These are phyloP conservation scores for Exophiala sp. DNA, from an alignment of 2,329 filamentous ascomycete species.

Conservation along the genomic window DNA sequence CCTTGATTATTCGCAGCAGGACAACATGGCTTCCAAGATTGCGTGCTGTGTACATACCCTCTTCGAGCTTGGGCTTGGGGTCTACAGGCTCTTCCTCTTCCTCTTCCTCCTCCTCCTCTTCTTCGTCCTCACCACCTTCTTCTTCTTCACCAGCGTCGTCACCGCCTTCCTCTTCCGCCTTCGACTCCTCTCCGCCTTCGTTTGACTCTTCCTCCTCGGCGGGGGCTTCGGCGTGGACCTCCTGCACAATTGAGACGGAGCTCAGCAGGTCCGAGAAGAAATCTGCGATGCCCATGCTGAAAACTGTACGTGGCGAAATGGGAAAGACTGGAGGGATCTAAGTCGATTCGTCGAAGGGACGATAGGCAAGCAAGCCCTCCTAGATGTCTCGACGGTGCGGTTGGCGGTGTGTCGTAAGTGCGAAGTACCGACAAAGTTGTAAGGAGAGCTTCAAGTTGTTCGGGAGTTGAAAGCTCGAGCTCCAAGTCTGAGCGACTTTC, in stretches of 20 bases:
- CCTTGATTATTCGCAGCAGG: conserved; percentile 11
- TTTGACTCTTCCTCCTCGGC: conserved; percentile 43
- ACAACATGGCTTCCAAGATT: background rate
- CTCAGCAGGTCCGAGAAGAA: conserved; percentile 60
- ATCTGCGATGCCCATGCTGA: conserved; percentile 58
- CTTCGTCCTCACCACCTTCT: conserved; percentile 53
- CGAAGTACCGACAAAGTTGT: background rate
- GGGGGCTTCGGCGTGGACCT: conserved; percentile 57
- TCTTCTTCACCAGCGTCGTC: conserved; percentile 48
- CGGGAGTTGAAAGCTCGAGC: background rate
- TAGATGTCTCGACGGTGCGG: conserved; percentile 18
- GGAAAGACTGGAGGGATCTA: background rate
- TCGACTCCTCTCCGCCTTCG: conserved; percentile 33
- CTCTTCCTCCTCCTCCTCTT: conserved; percentile 64
- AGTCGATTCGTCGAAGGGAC: background rate
- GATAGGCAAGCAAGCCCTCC: background rate
- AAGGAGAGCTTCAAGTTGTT: conserved; percentile 4
- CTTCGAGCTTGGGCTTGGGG: conserved; percentile 79
- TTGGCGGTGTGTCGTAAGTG: background rate
- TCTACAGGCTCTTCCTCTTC: conserved; percentile 78
- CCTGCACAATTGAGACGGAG: conserved; percentile 52
- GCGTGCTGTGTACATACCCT: conserved; percentile 61
- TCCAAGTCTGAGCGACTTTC: background rate
- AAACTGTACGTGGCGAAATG: background rate
- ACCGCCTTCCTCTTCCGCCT: conserved; percentile 41